These are phyloP conservation scores for Paratinospora sagittata DNA, from an alignment of 164 flowering plant genomes.

Conservation along the genomic window DNA sequence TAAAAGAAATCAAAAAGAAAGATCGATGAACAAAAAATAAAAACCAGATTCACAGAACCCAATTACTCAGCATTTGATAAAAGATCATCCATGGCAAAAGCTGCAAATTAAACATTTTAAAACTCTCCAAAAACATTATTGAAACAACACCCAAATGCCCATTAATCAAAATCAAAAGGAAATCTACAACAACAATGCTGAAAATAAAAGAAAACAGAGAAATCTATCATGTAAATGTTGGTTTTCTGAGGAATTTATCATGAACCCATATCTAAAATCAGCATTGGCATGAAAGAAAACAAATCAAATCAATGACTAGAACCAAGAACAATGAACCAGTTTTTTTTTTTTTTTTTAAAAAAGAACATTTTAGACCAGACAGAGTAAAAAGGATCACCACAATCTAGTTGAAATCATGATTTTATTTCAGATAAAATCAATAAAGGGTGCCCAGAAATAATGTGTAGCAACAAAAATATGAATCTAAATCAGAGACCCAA, in stretches of 20 bases:
- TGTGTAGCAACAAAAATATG: neutral
- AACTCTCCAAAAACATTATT: neutral
- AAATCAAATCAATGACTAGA: neutral
- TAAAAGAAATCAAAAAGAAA: neutral
- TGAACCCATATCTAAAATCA: neutral
- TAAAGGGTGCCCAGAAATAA: neutral
- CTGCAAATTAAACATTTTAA: no score
- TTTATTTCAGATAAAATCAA: neutral
- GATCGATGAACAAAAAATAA: neutral
- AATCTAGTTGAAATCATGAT: neutral
- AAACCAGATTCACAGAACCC: neutral
- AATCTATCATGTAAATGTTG: neutral
- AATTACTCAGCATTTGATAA: neutral
- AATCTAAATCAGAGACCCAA: neutral
- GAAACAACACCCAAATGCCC: slow-evolving; percentile 3
- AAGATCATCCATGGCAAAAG: neutral
- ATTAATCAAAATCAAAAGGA: neutral
- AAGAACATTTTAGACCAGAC: no score
- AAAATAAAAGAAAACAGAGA: neutral
- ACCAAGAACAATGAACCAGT: neutral
- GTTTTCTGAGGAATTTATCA: neutral
- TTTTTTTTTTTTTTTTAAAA: no score
- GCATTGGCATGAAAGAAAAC: neutral
- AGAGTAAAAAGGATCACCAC: neutral
- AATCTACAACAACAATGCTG: neutral